Base-by-base conservation (phyloP, 176 grass and related monocot species). In the Luzula sylvatica region DNA sequence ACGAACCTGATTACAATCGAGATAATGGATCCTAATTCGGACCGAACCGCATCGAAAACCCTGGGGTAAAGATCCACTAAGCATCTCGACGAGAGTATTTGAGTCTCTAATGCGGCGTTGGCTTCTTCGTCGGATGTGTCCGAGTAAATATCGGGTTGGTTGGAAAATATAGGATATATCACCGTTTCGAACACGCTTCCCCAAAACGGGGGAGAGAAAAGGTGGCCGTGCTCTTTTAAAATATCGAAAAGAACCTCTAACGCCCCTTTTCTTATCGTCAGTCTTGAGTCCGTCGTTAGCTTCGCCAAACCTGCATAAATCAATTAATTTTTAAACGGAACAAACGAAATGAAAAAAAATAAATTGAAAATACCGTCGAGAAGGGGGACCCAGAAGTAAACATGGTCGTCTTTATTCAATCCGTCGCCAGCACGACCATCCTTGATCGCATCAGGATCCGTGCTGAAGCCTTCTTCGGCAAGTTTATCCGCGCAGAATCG, bases 211-310 rank as follows among this genome's bases (percentile, higher is more conserved):
- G 56, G 59, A 5, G 85, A 82, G 53, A 98, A 98, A 32, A 98
- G 81, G 72, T 86, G 71, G 35, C 92, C 85, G 56, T 90, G 92
- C 55, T 98, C 85, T 55, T 86, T 74, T 50, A 98, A 67, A 46
- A 86, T 98, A 51, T 98, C 85, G 79, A 98, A 98, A 56, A 96
- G 85, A 69, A 96, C 92, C 70, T 96, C 85, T 35, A 89, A 65
- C 70, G 92, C 74, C 70, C 92, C 81, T 86, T 96, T 96, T 47
- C 92, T 76, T 26, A 96, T 89, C 38, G 84, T 90, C 76, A 86
- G 77, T 52, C 92, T 82, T 48, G 81, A 65, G 60, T 98, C 92
- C 46, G 71, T 67, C 54, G 92, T 86, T 67, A 98, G 73, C 56
- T 83, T 86, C 22, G 85, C 78, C 55, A 96, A 74, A 86, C 92